Evolutionary conservation across 2,329 filamentous ascomycete genomes (phyloP).

Genomic region (Ceratocystis huliohia): DNA sequence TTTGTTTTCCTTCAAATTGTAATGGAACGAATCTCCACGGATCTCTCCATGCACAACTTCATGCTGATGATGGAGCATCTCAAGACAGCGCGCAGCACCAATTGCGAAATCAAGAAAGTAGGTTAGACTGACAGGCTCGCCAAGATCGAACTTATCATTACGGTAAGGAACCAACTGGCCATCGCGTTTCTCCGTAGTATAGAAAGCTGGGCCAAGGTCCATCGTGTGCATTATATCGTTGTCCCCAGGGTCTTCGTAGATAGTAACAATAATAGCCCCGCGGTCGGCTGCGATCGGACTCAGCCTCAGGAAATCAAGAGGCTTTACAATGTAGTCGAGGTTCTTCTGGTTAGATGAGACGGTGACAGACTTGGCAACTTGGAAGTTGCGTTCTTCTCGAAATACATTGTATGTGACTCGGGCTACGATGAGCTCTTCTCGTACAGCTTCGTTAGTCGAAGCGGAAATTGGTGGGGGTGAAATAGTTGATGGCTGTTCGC

Average conservation of each 20-base stretch:
- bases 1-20: slow-evolving; percentile 53
- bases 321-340: slow-evolving; percentile 63
- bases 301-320: slow-evolving; percentile 66
- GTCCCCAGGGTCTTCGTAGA: slow-evolving; percentile 65
- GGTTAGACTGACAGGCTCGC: slow-evolving; percentile 54
- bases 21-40: slow-evolving; percentile 81
- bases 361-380: slow-evolving; percentile 63
- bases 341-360: slow-evolving; percentile 53
- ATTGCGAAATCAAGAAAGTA: slow-evolving; percentile 84
- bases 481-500: slow-evolving; percentile 29
- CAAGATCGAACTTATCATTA: slow-evolving; percentile 36
- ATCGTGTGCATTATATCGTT: slow-evolving; percentile 61
- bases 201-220: slow-evolving; percentile 66
- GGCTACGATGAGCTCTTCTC: slow-evolving; percentile 60
- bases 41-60: slow-evolving; percentile 85
- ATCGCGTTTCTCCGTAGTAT: slow-evolving; percentile 41
- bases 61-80: slow-evolving; percentile 80
- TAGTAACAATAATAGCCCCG: slow-evolving; percentile 59
- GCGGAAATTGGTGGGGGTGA: slow-evolving; percentile 28
- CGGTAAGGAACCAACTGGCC: slow-evolving; percentile 38
- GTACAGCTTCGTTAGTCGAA: slow-evolving; percentile 25
- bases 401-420: slow-evolving; percentile 71
- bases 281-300: slow-evolving; percentile 56
- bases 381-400: slow-evolving; percentile 75
- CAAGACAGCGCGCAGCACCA: slow-evolving; percentile 71